Evolutionary conservation across 352 stramenopile species (phyloP), one percentile per base, ranked within the genome.

Genomic region (Pythium aristosporum): DNA sequence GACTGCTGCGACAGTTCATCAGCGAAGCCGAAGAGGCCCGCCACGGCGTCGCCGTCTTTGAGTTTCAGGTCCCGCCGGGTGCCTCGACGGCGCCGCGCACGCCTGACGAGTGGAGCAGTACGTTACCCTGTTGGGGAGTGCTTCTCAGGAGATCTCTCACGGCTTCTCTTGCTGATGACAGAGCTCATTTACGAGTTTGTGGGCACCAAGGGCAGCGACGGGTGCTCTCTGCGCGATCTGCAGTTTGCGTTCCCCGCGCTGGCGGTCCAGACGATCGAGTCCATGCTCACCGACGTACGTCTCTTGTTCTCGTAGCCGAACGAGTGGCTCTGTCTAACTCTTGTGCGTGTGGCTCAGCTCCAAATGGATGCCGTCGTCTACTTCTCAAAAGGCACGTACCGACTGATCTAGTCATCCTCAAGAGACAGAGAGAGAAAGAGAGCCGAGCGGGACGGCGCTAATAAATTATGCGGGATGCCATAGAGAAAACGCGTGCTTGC

Each of bases 351-450:
- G 25, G 25, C 25, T 0, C 67, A 89, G 83, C 68, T 91, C 43
- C 78, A 90, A 76, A 77, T 82, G 65, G 80, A 92, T 57, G 81
- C 72, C 20, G 71, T 91, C 25, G 72, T 91, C 16, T 82, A 89
- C 66, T 63, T 65, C 37, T 36, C 67, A 28, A 74, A 87, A 30
- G 75, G 77, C 59, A 86, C 77, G 37, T 92, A 89, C 58, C 74
- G 72, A 30, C 49, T 87, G 5, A 55, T 91, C 15, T 91, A 46
- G 16, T 9, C 39, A 20, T 46, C 39, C 10, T 42, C 37, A 16
- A 42, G 11, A 18, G 39, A 46, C 13, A 16, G 15, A 46, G 10
- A 20, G 39, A 46, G 39, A 46, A 46, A 9, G 18, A 15, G 39
- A 46, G 10, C 11, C 5, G 15, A 13, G 34, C 34, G 11, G 34